Percentiles rank a stretch among this genome's conserved stretches.
Evolutionary conservation across 306 rosid genomes (phyloP).

Genomic region (Cucumis melo): DNA sequence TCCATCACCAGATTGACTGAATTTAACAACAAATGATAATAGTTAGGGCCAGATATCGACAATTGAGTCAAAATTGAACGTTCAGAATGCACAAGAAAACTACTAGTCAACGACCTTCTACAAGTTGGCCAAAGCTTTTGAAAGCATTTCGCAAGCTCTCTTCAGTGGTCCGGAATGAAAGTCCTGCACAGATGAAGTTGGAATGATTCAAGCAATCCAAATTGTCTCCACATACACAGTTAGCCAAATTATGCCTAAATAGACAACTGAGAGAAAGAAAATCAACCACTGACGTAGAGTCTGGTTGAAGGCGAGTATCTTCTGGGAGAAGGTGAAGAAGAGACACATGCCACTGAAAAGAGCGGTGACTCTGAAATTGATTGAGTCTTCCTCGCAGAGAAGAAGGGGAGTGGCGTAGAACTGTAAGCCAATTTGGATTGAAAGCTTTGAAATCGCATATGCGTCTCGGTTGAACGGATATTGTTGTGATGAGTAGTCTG

Average conservation of each 20-base stretch:
- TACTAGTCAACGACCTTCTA: constrained; percentile 41
- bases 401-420: not conserved
- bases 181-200: constrained; percentile 28
- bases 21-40: not conserved
- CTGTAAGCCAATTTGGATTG: not conserved
- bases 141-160: constrained; percentile 73
- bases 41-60: not conserved
- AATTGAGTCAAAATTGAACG: not conserved
- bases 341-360: constrained; percentile 19
- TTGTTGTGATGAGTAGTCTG: not conserved
- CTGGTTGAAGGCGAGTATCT: constrained; percentile 27
- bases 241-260: not conserved
- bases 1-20: constrained; percentile 93
- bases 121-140: constrained; percentile 56
- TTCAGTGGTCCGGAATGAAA: constrained; percentile 81
- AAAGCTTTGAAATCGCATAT: not conserved
- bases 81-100: not conserved
- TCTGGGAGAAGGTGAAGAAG: constrained; percentile 26
- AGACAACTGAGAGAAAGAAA: not conserved
- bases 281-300: constrained; percentile 80
- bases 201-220: not conserved
- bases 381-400: not conserved
- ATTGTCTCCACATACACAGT: not conserved
- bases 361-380: not conserved
- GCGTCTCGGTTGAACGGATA: not conserved